Evolutionary conservation across 108 stramenopile genomes (phyloP).

Genomic region (Cyclotella distinguenda): DNA sequence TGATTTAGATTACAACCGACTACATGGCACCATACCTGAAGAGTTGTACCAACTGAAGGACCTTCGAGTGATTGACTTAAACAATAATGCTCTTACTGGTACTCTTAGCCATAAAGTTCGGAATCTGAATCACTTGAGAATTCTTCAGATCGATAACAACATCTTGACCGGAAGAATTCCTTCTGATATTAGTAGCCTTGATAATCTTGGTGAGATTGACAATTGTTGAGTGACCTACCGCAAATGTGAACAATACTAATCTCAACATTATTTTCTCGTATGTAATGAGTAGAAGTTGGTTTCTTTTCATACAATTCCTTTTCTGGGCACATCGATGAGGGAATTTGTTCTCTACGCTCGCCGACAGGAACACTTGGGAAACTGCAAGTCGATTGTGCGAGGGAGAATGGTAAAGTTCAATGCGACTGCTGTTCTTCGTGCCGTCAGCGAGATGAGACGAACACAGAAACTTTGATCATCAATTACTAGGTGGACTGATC

Average conservation of each 20-base stretch:
- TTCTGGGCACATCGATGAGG: neutral
- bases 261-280: neutral
- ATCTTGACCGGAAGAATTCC: conserved; percentile 47
- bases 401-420: conserved; percentile 4
- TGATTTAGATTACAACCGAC: conserved; percentile 19
- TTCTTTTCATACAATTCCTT: conserved; percentile 30
- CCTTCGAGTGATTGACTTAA: conserved; percentile 55
- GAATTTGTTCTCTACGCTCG: conserved; percentile 17
- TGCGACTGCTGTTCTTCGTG: conserved; percentile 21
- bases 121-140: neutral
- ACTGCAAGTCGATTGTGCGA: conserved; percentile 22
- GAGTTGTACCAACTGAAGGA: conserved; percentile 2
- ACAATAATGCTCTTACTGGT: conserved; percentile 63
- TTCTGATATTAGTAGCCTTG: conserved; percentile 22
- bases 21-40: conserved; percentile 17
- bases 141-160: conserved; percentile 20
- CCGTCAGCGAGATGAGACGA: conserved; percentile 3
- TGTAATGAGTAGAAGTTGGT: conserved; percentile 9
- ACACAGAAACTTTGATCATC: neutral
- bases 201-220: neutral
- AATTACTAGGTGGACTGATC: neutral
- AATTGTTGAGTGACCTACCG: neutral
- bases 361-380: conserved; percentile 3
- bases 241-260: neutral
- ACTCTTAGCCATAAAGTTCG: conserved; percentile 51